phyloP scores from a whole-genome alignment of 2,329 filamentous ascomycete genomes.

The Colletotrichum aenigma region DNA sequence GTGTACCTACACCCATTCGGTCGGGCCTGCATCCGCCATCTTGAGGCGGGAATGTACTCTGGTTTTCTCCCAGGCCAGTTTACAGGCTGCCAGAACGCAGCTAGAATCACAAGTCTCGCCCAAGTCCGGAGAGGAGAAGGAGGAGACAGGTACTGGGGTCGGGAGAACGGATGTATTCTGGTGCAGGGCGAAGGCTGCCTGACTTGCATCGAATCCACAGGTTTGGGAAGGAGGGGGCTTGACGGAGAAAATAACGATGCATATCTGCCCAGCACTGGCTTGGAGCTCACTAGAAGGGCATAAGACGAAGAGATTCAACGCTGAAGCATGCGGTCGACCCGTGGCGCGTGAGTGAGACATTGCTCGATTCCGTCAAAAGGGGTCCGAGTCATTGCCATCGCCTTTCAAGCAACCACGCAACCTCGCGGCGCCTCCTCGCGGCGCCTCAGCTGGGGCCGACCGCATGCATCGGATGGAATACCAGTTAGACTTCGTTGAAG shows the following conservation, averaged over 20 bases:
- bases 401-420: neutral
- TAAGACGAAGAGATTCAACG: neutral
- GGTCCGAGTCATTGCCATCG: neutral
- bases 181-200: neutral
- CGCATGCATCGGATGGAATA: neutral
- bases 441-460: neutral
- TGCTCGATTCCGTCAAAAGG: neutral
- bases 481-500: neutral
- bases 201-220: neutral
- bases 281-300: neutral
- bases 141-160: neutral
- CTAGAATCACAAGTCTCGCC: neutral
- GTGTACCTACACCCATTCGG: conserved; percentile 3
- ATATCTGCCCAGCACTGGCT: neutral
- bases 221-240: neutral
- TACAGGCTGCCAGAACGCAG: neutral
- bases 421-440: neutral
- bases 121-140: neutral
- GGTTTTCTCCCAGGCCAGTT: neutral
- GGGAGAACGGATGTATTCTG: neutral
- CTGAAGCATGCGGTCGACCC: neutral
- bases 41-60: neutral
- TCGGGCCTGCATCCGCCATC: neutral
- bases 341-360: neutral
- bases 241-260: neutral